Conservation (phyloP, 371 early-diverging fungal species). For the Mortierella sp. region DNA sequence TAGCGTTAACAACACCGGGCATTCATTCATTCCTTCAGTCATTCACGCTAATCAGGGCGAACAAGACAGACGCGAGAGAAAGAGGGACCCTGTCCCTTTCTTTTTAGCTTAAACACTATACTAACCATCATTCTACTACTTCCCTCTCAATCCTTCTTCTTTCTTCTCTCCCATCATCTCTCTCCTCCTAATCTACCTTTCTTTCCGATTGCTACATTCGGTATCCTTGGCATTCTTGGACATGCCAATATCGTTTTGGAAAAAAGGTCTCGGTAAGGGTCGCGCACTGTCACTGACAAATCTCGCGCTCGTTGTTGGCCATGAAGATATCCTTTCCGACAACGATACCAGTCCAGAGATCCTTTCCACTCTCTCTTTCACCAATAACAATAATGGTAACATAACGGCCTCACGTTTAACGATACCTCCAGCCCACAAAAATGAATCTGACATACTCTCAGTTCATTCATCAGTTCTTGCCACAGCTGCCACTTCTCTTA, state of each 20-base stretch:
- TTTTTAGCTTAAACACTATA: no score
- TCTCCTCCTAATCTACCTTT: background rate
- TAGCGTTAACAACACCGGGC: no score
- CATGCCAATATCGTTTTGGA: conserved; percentile 13
- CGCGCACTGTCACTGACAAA: conserved; percentile 43
- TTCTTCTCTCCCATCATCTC: background rate
- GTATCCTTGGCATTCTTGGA: background rate
- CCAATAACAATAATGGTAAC: background rate
- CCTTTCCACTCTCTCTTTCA: background rate
- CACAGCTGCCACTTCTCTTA: conserved; percentile 5
- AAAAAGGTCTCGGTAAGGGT: conserved; percentile 48
- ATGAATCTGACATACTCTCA: conserved; percentile 9
- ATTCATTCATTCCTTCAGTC: no score
- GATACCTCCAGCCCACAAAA: background rate
- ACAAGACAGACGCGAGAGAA: no score
- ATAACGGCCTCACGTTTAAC: background rate
- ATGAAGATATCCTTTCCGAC: background rate
- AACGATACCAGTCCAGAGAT: background rate
- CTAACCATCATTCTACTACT: background rate
- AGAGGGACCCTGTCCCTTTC: background rate
- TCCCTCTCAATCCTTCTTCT: background rate
- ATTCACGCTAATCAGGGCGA: no score
- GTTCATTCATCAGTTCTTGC: conserved; percentile 9
- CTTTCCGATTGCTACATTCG: background rate
- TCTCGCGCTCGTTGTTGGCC: conserved; percentile 29